A percentile compares a stretch with the other conserved stretches of the same genome.
phyloP scores from a whole-genome alignment of 169 alveolate genomes.

The Theileria parva region DNA sequence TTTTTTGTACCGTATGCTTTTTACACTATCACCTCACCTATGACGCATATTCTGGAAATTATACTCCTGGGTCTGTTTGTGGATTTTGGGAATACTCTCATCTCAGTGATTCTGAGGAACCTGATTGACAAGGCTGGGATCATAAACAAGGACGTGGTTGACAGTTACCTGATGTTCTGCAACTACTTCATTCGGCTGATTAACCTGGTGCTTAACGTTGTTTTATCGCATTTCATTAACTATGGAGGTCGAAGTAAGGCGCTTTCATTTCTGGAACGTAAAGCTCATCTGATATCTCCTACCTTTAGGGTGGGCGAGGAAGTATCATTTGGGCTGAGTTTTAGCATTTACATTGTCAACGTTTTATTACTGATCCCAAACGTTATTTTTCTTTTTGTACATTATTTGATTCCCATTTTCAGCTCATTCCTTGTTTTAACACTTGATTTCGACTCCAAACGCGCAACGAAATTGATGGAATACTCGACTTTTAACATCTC shows the following conservation, averaged over 20 bases:
- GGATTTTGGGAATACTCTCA: slow-evolving; percentile 64
- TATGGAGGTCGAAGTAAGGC: slow-evolving; percentile 72
- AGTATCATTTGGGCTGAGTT: slow-evolving; percentile 50
- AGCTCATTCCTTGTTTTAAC: slow-evolving; percentile 28
- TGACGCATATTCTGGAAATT: slow-evolving; percentile 38
- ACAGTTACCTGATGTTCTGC: slow-evolving; percentile 57
- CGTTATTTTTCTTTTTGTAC: slow-evolving; percentile 3
- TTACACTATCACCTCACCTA: slow-evolving; percentile 41
- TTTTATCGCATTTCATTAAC: slow-evolving; percentile 67
- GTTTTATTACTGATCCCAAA: slow-evolving; percentile 44
- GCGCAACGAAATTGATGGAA: slow-evolving; percentile 14
- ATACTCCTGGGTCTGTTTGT: slow-evolving; percentile 56
- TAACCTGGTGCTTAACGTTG: slow-evolving; percentile 59
- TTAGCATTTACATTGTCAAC: slow-evolving; percentile 38
- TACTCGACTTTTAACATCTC: slow-evolving; percentile 21
- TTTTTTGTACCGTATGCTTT: slow-evolving; percentile 75
- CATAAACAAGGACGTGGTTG: slow-evolving; percentile 49
- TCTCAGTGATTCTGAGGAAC: slow-evolving; percentile 35
- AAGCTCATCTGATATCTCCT: slow-evolving; percentile 19
- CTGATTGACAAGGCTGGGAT: slow-evolving; percentile 49
- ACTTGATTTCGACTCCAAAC: slow-evolving; percentile 24
- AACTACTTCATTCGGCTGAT: slow-evolving; percentile 39
- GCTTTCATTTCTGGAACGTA: slow-evolving; percentile 33
- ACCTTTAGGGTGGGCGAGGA: slow-evolving; percentile 65
- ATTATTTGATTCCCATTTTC: slow-evolving; percentile 37